phyloP scores from a whole-genome alignment of 192 early-diverging fungal genomes.

The Backusella circina region DNA sequence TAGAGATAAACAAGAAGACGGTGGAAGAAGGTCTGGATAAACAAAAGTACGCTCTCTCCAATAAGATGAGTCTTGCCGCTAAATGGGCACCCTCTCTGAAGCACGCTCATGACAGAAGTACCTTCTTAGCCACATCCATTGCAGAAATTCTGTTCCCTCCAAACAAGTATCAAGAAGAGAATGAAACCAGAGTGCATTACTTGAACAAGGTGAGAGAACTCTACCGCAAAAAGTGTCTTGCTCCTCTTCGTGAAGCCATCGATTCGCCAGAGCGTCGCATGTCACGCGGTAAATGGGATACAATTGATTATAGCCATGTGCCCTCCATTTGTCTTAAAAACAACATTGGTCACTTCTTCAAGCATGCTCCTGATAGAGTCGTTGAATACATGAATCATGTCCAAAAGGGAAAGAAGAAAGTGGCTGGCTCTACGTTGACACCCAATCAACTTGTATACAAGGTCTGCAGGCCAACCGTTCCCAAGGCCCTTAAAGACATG shows the following conservation, averaged over 20 bases:
- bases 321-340: constrained; percentile 42
- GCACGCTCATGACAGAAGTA: constrained; percentile 33
- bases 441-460: constrained; percentile 41
- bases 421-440: constrained; percentile 39
- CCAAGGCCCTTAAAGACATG: constrained; percentile 20
- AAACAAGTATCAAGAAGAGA: neutral
- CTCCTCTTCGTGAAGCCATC: constrained; percentile 37
- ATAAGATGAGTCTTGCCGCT: constrained; percentile 25
- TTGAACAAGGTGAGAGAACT: constrained; percentile 31
- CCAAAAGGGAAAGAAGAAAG: constrained; percentile 33
- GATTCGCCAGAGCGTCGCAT: constrained; percentile 40
- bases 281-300: constrained; percentile 38
- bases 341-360: constrained; percentile 29
- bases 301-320: constrained; percentile 40
- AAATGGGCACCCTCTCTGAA: constrained; percentile 42
- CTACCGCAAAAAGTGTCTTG: constrained; percentile 35
- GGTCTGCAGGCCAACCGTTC: neutral
- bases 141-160: constrained; percentile 35
- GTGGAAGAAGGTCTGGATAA: neutral
- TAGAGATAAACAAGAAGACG: neutral
- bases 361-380: constrained; percentile 32
- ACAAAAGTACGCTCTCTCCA: neutral
- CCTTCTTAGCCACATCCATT: constrained; percentile 37
- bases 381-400: constrained; percentile 24
- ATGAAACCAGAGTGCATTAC: constrained; percentile 21